These are phyloP conservation scores for Cyberlindnera sargentensis DNA, from an alignment of 805 yeast genomes.

Conservation along the genomic window DNA sequence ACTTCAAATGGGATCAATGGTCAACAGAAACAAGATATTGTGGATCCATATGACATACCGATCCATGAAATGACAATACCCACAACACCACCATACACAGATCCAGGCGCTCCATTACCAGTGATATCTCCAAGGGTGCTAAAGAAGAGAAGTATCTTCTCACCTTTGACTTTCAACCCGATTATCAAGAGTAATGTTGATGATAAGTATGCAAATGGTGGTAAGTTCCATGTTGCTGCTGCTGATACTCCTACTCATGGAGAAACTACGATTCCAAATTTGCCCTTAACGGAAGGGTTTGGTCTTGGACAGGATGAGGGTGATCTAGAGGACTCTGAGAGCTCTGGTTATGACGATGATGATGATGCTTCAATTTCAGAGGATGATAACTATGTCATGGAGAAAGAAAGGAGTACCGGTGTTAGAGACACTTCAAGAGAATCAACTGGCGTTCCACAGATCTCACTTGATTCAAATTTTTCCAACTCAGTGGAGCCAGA, in stretches of 20 bases:
- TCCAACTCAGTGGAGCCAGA: constrained; percentile 12
- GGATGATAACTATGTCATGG: constrained; percentile 2
- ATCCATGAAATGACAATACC: constrained; percentile 50
- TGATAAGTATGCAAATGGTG: constrained; percentile 82
- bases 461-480: background rate
- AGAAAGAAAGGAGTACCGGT: too few species aligned
- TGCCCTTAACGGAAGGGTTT: constrained; percentile 9
- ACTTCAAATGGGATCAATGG: background rate
- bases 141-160: constrained; percentile 57
- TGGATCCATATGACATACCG: constrained; percentile 42
- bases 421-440: too few species aligned
- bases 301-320: constrained; percentile 16
- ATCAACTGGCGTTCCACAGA: background rate
- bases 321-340: constrained; percentile 20
- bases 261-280: constrained; percentile 17
- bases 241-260: constrained; percentile 7
- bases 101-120: constrained; percentile 83
- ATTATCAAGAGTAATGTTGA: constrained; percentile 70
- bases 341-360: constrained; percentile 11
- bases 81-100: constrained; percentile 52
- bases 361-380: background rate
- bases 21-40: too few species aligned
- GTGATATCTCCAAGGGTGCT: constrained; percentile 37
- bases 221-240: constrained; percentile 63
- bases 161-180: constrained; percentile 79